Evolutionary conservation across 441 rosid genomes (phyloP).

Genomic region (Euphorbia celastroides): DNA sequence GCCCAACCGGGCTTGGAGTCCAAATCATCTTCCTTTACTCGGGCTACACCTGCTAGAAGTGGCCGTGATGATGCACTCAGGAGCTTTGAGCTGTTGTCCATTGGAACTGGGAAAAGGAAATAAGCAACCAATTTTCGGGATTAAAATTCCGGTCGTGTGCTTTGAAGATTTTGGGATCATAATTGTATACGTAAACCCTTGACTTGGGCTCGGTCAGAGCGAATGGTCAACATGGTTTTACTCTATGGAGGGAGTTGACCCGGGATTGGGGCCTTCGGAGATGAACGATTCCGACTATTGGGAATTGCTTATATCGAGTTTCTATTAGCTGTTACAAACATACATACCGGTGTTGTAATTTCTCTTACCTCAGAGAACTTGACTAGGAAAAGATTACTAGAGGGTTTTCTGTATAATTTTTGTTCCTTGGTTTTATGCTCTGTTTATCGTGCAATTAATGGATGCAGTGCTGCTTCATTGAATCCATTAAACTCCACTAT

Average conservation of each 20-base stretch:
- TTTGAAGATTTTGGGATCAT: constrained; percentile 15
- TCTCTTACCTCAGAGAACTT: not conserved
- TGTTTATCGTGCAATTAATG: too few species aligned
- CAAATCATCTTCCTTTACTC: constrained; percentile 50
- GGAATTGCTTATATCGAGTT: constrained; percentile 17
- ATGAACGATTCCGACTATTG: not conserved
- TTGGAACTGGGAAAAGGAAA: constrained; percentile 67
- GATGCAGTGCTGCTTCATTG: too few species aligned
- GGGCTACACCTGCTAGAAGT: constrained; percentile 44
- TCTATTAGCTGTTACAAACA: constrained; percentile 9
- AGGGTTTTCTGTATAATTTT: not conserved
- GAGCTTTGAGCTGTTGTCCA: constrained; percentile 76
- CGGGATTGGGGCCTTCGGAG: constrained; percentile 9
- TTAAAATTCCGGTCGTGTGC: constrained; percentile 15
- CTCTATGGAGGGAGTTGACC: not conserved
- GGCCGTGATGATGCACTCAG: constrained; percentile 54
- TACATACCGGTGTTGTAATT: not conserved
- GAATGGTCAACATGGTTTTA: constrained; percentile 9
- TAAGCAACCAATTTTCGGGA: constrained; percentile 24
- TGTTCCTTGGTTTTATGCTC: too few species aligned
- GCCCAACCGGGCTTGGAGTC: constrained; percentile 49
- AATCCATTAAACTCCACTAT: too few species aligned
- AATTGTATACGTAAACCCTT: constrained; percentile 20
- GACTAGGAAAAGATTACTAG: not conserved
- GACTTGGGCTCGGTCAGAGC: constrained; percentile 18